Percentiles rank a stretch among this genome's conserved stretches.
phyloP scores from a whole-genome alignment of 2,329 filamentous ascomycete species.

The Fusarium cicatricum region DNA sequence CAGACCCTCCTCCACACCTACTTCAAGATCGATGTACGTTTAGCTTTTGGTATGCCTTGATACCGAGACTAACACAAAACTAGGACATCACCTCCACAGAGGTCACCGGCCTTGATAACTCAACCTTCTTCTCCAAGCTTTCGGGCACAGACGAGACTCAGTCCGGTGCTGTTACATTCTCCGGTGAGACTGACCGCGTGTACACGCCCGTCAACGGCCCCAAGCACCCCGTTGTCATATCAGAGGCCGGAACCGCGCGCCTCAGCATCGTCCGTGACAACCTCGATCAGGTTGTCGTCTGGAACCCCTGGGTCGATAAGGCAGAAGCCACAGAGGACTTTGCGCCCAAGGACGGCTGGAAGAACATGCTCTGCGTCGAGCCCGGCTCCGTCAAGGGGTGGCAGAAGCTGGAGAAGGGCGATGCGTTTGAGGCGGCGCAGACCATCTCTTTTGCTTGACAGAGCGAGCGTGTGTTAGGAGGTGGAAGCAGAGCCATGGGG shows the following conservation, averaged over 20 bases:
- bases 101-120: conserved; percentile 78
- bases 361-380: conserved; percentile 94
- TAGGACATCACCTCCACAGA: conserved; percentile 81
- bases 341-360: conserved; percentile 86
- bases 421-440: conserved; percentile 70
- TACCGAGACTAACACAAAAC: neutral
- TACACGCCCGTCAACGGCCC: conserved; percentile 77
- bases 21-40: conserved; percentile 76
- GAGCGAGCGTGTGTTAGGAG: neutral
- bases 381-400: conserved; percentile 84
- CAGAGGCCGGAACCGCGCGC: conserved; percentile 67
- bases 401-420: conserved; percentile 84
- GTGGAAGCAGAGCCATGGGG: conserved; percentile 6
- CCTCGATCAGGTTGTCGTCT: conserved; percentile 87
- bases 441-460: conserved; percentile 55
- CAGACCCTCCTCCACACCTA: conserved; percentile 94
- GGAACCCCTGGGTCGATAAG: conserved; percentile 96
- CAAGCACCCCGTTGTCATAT: conserved; percentile 64
- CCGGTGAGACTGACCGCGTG: conserved; percentile 85
- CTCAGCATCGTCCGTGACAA: conserved; percentile 85
- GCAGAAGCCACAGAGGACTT: conserved; percentile 86
- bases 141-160: conserved; percentile 72
- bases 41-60: neutral
- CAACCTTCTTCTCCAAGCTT: conserved; percentile 86
- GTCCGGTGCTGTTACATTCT: conserved; percentile 71